Evolutionary conservation across 352 stramenopile species (phyloP).

Genomic region (Paralagenidium karlingii): DNA sequence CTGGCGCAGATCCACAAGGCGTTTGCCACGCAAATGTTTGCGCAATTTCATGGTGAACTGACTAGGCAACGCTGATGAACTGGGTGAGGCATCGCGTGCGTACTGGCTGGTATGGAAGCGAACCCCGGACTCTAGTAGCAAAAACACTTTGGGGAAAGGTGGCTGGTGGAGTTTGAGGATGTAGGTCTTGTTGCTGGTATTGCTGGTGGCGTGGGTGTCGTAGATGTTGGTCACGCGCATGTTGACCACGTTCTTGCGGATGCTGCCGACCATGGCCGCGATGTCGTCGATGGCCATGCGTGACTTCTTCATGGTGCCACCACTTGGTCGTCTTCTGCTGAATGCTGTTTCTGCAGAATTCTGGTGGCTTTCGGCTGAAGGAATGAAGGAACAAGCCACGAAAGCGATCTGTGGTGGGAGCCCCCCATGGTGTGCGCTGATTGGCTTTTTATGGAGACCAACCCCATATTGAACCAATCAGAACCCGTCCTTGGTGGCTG

Average conservation of each 20-base stretch:
- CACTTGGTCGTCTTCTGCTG: no score
- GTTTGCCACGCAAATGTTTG: conserved; percentile 93
- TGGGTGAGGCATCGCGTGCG: conserved; percentile 42
- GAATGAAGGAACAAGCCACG: no score
- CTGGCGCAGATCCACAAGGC: conserved; percentile 88
- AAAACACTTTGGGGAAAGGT: conserved; percentile 85
- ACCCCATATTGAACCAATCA: no score
- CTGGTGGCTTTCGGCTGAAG: no score
- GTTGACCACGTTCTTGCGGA: conserved; percentile 75
- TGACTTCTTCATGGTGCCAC: conserved; percentile 63
- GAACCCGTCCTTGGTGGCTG: no score
- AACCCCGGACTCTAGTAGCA: conserved; percentile 94
- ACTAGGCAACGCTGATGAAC: conserved; percentile 70
- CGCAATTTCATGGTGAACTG: conserved; percentile 97
- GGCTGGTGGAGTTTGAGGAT: conserved; percentile 88
- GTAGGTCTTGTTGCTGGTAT: conserved; percentile 80
- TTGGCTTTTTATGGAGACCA: no score
- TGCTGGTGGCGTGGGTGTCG: conserved; percentile 80
- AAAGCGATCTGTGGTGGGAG: no score
- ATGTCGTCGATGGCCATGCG: conserved; percentile 84
- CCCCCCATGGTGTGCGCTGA: no score
- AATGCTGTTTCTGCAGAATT: no score
- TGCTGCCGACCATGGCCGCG: conserved; percentile 75
- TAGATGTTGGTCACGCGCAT: conserved; percentile 97
- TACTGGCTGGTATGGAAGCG: conserved; percentile 95